Conservation (phyloP, 257 asterid genomes). For the Nicotiana tabacum region DNA sequence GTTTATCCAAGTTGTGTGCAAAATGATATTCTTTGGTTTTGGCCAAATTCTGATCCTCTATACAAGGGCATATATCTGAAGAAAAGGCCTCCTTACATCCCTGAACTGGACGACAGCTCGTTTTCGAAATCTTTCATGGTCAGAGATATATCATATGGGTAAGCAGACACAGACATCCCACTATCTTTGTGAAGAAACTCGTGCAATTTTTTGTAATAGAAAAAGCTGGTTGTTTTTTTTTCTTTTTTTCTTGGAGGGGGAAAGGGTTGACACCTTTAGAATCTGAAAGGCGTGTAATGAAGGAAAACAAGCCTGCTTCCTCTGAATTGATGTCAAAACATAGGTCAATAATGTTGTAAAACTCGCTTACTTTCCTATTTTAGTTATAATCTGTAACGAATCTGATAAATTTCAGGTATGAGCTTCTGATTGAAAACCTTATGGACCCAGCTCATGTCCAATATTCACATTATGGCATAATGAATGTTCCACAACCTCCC, state of each 20-base stretch:
- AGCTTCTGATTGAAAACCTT: constrained; percentile 75
- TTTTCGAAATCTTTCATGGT: constrained; percentile 43
- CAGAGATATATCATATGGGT: constrained; percentile 88
- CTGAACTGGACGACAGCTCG: constrained; percentile 87
- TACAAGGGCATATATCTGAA: constrained; percentile 43
- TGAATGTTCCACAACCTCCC: constrained; percentile 47
- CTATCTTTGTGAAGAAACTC: not conserved
- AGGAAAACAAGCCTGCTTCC: not conserved
- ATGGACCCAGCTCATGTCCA: constrained; percentile 99
- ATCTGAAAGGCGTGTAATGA: not conserved
- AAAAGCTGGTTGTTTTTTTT: not conserved
- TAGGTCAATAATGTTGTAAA: not conserved
- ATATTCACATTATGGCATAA: constrained; percentile 85
- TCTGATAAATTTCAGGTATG: constrained; percentile 53
- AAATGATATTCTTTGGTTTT: constrained; percentile 87
- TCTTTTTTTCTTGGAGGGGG: not conserved
- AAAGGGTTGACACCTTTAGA: not conserved
- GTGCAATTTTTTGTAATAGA: not conserved
- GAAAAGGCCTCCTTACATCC: constrained; percentile 73
- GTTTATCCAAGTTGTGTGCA: constrained; percentile 81
- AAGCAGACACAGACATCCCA: constrained; percentile 13
- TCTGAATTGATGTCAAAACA: not conserved
- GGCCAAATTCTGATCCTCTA: constrained; percentile 78
- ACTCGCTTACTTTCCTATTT: not conserved
- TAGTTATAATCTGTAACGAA: not conserved